Base-by-base conservation (phyloP, 139 green algal species). In the Closterium sp. region DNA sequence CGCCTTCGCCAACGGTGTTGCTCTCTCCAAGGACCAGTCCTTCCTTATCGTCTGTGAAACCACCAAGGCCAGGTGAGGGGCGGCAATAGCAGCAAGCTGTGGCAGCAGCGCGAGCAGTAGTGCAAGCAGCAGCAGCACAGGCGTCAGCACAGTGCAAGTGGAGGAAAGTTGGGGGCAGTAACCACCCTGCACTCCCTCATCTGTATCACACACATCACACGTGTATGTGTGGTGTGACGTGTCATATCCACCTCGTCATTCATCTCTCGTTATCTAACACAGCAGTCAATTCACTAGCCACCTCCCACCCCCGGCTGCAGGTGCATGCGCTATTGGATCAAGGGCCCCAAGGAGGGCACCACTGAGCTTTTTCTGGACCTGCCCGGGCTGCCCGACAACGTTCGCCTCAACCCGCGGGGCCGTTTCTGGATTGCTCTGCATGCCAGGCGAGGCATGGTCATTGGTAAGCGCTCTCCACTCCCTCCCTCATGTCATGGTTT, bases 1-100 rank as follows among this genome's bases (percentile, higher is more conserved):
- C 27, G 9, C 79, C n/a, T 98, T 96, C 90, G 94, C 97, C 30
- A 98, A 98, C 88, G 97, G 97, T 11, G 97, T 98, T 21, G 96
- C 96, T 17, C 89, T 98, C 79, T 93, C 95, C 4, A 90, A 91
- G 21, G 96, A 97, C 86, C 93, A 95, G 45, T 94, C 89, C 9
- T 97, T 94, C 86, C 92, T 98, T 5, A 86, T 96, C 19, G 94
- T 97, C 2, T 93, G 87, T 1, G 96, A 97, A 79, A 79, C 62
- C 62, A 79, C 62, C 62, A 22, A 24, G 17, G 62, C 62, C 62
- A 79, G 62, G 62, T 79, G 17, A 27, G 62, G 5, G 19, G 38
- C 38, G 7, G 38, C 38, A 50, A 9, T 50, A 13, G 38, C 7
- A 50, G 7, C 38, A 50, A 50, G 38, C 38, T 17, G 38, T 50